These are phyloP conservation scores for Lodderomyces beijingensis DNA, from an alignment of 1,139 yeast genomes.

Conservation along the genomic window DNA sequence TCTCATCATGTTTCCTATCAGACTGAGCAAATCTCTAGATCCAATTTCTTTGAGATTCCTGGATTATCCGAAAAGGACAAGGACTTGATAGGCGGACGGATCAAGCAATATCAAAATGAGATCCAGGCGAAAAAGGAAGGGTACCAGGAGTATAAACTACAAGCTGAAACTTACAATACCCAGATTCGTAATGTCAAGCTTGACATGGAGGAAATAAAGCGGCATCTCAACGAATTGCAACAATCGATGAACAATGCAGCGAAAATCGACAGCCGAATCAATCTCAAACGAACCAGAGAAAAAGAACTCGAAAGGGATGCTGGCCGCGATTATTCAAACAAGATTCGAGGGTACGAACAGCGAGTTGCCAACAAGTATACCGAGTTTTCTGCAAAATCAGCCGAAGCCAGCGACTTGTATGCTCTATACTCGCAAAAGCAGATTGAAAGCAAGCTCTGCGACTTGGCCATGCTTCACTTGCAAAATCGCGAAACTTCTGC, in stretches of 20 bases:
- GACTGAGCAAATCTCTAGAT: constrained; percentile 29
- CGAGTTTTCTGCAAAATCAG: constrained; percentile 18
- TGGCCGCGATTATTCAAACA: constrained; percentile 26
- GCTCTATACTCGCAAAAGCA: constrained; percentile 19
- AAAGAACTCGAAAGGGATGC: constrained; percentile 23
- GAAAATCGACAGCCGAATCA: constrained; percentile 19
- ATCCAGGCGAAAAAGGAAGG: constrained; percentile 6
- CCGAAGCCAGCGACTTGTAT: constrained; percentile 10
- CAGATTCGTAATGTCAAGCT: constrained; percentile 13
- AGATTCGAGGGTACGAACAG: constrained; percentile 19
- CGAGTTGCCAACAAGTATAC: constrained; percentile 23
- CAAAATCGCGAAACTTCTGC: constrained; percentile 33
- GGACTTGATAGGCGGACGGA: constrained; percentile 15
- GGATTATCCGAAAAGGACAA: constrained; percentile 41
- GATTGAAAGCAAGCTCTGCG: constrained; percentile 20
- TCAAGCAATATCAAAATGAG: constrained; percentile 2
- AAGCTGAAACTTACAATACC: constrained; percentile 4
- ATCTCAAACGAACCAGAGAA: constrained; percentile 21
- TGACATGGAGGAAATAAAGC: constrained; percentile 16
- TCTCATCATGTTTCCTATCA: constrained; percentile 43
- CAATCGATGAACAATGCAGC: constrained; percentile 12
- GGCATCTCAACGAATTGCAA: constrained; percentile 10
- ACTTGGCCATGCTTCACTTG: constrained; percentile 24
- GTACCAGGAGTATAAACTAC: constrained; percentile 1
- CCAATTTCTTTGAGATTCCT: constrained; percentile 37